phyloP scores from a whole-genome alignment of 2,329 filamentous ascomycete species.

The Colletotrichum horii region DNA sequence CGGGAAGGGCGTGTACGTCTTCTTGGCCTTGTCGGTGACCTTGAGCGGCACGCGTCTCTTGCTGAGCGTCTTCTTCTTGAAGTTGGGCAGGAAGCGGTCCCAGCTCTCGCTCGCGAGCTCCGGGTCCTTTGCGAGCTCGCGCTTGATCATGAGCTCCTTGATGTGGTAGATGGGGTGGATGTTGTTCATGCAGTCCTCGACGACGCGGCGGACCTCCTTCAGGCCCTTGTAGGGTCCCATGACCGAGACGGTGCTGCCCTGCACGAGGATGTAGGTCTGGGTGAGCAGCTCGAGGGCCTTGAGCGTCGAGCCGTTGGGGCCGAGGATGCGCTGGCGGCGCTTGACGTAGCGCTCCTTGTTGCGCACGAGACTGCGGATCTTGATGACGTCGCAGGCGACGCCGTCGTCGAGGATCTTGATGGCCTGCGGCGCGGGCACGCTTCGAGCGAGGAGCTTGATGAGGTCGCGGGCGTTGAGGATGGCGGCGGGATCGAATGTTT shows the following conservation, averaged over 20 bases:
- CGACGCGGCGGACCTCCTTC: constrained; percentile 87
- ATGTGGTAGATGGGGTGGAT: constrained; percentile 90
- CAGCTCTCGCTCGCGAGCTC: constrained; percentile 87
- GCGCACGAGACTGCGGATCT: constrained; percentile 86
- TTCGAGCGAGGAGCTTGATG: constrained; percentile 89
- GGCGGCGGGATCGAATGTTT: constrained; percentile 88
- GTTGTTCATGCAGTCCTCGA: constrained; percentile 97
- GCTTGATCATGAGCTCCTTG: constrained; percentile 85
- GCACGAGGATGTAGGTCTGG: constrained; percentile 89
- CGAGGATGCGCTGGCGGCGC: constrained; percentile 88
- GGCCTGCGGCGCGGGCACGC: constrained; percentile 91
- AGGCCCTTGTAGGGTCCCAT: constrained; percentile 95
- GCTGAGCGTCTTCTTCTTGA: constrained; percentile 91
- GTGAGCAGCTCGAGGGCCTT: constrained; percentile 95
- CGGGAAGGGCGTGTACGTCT: constrained; percentile 95
- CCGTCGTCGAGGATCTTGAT: constrained; percentile 94
- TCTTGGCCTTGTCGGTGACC: constrained; percentile 92
- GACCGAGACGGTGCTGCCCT: constrained; percentile 91
- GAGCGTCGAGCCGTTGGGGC: constrained; percentile 87
- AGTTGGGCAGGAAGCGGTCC: constrained; percentile 96
- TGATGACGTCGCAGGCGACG: constrained; percentile 92
- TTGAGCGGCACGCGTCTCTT: constrained; percentile 83
- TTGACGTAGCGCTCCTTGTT: constrained; percentile 98
- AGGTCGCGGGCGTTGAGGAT: constrained; percentile 94
- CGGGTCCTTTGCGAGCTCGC: constrained; percentile 88